A percentile compares a stretch with the other conserved stretches of the same genome.
Conservation (phyloP, 352 stramenopile genomes). For the Phytopythium boreale region DNA sequence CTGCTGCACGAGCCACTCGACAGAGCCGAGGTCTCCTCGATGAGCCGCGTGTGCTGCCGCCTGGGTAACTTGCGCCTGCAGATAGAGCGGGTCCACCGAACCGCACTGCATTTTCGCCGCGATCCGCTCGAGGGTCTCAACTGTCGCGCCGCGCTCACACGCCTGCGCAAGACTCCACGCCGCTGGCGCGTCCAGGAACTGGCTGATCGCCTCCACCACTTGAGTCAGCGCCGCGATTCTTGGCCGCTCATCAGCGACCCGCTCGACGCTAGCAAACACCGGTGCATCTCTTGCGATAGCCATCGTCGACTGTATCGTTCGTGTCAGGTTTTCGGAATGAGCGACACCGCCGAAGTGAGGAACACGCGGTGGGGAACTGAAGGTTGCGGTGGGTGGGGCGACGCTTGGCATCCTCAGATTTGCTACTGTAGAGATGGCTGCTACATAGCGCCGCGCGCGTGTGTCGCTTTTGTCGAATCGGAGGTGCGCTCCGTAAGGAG, state of each 20-base stretch:
- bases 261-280: background rate
- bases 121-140: constrained; percentile 1
- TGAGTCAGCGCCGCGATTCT: constrained; percentile 18
- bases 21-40: constrained; percentile 17
- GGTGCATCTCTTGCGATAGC: background rate
- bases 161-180: constrained; percentile 19
- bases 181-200: constrained; percentile 25
- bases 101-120: no score
- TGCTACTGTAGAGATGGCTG: background rate
- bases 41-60: constrained; percentile 20
- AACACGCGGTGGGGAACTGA: background rate
- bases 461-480: background rate
- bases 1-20: constrained; percentile 15
- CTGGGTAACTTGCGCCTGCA: constrained; percentile 21
- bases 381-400: background rate
- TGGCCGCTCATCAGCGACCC: background rate
- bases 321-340: no score
- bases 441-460: no score
- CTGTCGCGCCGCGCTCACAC: constrained; percentile 14
- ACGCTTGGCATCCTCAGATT: background rate
- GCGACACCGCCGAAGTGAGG: no score
- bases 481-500: background rate
- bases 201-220: constrained; percentile 18
- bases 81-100: constrained; percentile 19
- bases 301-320: background rate